Base-by-base conservation (phyloP, 1,284 basidiomycete species). In the Ceratobasidium theobromae region DNA sequence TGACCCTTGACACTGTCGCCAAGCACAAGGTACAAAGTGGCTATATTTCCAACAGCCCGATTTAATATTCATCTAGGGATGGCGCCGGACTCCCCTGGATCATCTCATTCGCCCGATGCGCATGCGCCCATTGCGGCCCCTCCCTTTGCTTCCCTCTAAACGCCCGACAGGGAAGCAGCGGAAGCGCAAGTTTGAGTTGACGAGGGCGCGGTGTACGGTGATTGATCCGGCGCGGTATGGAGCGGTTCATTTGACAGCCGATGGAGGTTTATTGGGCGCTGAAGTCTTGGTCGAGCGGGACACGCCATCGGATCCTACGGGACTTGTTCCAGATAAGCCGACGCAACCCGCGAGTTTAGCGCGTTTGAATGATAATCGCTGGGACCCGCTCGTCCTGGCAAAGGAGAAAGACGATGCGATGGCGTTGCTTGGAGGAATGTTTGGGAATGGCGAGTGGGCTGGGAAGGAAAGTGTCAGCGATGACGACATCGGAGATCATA, bases 141-240 rank as follows among this genome's bases (percentile, higher is more conserved):
- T 91, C 11, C 80, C 70, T 4, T 60, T 41, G 14, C 62, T 82
- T 1, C 77, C 12, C 18, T 16, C 3, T 55, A 73, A 0, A 60
- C 65, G 27, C 46, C 33, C 35, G 12, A 45, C 41, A n/a, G 53
- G 40, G 65, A 71, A 41, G 4, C 18, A 14, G 73, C 67, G 69
- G 73, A 73, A 51, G 71, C 73, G 27, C 51, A 65, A 35, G 72
- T 70, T 43, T 69, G 69, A 25, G 72, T 80, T 81, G 66, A 74
- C 74, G 11, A 77, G 85, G 16, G 81, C 85, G 2, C 74, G 84
- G 67, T 75, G 79, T 68, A 76, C 79, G 67, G 82, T 79, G 62
- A 89, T 91, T 69, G 87, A 90, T 72, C 84, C 87, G 68, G 82
- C 81, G 21, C 80, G 80, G 54, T 91, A 84, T 80, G 86, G 69